These are phyloP conservation scores for Penicillium sp. DNA, from an alignment of 2,329 filamentous ascomycete species.

Conservation along the genomic window DNA sequence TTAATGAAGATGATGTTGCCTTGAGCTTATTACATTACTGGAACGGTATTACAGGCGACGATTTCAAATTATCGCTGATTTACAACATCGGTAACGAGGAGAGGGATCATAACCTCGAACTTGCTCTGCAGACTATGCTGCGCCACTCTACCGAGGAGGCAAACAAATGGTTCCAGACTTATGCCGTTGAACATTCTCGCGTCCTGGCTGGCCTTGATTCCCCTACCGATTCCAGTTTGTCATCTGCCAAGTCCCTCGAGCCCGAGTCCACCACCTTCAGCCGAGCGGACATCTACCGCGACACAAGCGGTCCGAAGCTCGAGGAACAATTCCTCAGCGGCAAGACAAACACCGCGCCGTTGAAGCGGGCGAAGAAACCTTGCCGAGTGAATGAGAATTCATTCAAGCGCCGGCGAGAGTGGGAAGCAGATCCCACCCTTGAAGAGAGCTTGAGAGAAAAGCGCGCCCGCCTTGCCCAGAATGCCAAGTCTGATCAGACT, in stretches of 20 bases:
- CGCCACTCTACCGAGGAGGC: slow-evolving; percentile 16
- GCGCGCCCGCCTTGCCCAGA: slow-evolving; percentile 17
- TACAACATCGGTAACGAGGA: slow-evolving; percentile 17
- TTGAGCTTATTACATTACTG: slow-evolving; percentile 23
- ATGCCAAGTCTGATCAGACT: neutral
- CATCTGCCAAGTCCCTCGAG: slow-evolving; percentile 44
- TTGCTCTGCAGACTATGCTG: slow-evolving; percentile 18
- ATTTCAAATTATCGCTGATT: slow-evolving; percentile 24
- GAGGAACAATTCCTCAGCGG: slow-evolving; percentile 25
- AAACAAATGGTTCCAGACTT: slow-evolving; percentile 18
- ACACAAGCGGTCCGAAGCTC: slow-evolving; percentile 24
- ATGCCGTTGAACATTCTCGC: neutral
- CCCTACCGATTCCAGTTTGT: slow-evolving; percentile 43
- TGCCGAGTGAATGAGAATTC: slow-evolving; percentile 28
- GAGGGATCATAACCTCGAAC: slow-evolving; percentile 10
- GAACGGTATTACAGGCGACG: slow-evolving; percentile 17
- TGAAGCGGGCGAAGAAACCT: slow-evolving; percentile 30
- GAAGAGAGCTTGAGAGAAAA: slow-evolving; percentile 27
- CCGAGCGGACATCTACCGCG: slow-evolving; percentile 30
- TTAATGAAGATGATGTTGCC: slow-evolving; percentile 7
- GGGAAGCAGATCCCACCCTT: slow-evolving; percentile 35
- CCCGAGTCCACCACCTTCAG: slow-evolving; percentile 33
- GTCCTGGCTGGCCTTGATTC: slow-evolving; percentile 6
- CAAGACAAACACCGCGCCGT: slow-evolving; percentile 31
- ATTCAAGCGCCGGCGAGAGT: slow-evolving; percentile 32